These are phyloP conservation scores for Wickerhamomyces bisporus DNA, from an alignment of 805 yeast genomes.

Conservation along the genomic window DNA sequence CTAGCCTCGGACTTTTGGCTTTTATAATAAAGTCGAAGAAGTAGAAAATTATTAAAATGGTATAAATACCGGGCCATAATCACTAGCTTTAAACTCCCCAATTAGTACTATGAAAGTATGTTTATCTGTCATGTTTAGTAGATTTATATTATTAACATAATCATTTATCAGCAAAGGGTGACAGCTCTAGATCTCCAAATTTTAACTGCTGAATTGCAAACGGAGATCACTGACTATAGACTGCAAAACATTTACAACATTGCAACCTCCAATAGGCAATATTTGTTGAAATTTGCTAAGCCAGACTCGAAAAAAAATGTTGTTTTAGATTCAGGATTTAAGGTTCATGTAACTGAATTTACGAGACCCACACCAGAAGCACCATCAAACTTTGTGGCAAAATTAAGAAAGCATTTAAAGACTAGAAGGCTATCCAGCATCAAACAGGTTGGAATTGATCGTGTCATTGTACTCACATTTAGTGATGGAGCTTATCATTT, in stretches of 20 bases:
- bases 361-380: conserved; percentile 75
- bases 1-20: too few relatives aligned
- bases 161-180: conserved; percentile 86
- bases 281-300: conserved; percentile 69
- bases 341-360: conserved; percentile 71
- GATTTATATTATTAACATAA: too few relatives aligned
- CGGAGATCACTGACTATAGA: conserved; percentile 56
- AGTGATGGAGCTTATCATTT: conserved; percentile 75
- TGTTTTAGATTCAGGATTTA: conserved; percentile 82
- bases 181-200: conserved; percentile 78
- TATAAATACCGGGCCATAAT: too few relatives aligned
- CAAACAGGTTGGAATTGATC: conserved; percentile 71
- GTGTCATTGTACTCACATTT: conserved; percentile 80
- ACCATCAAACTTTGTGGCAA: conserved; percentile 83
- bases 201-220: conserved; percentile 59
- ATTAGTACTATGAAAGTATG: too few relatives aligned
- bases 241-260: conserved; percentile 83
- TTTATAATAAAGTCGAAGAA: too few relatives aligned
- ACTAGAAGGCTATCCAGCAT: conserved; percentile 70
- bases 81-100: too few relatives aligned
- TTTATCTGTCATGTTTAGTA: too few relatives aligned
- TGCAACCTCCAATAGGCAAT: conserved; percentile 65
- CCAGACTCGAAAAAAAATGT: conserved; percentile 77
- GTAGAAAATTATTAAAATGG: too few relatives aligned
- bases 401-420: conserved; percentile 81